Conservation (phyloP, 2,329 filamentous ascomycete species). For the Ophioceras dolichostomum region DNA sequence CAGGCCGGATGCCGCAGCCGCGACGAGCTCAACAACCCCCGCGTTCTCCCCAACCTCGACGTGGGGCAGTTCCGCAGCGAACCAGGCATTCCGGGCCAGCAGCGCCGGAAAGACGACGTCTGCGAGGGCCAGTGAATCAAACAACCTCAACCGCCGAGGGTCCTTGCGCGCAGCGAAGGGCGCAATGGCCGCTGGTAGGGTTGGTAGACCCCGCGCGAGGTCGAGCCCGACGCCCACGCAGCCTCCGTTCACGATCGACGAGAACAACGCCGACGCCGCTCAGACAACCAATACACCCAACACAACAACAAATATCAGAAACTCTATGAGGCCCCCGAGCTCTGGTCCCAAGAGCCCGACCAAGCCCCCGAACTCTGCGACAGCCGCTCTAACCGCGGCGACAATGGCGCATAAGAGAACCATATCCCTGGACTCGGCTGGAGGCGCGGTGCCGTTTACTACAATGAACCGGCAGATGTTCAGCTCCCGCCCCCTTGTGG, state of each 20-base stretch:
- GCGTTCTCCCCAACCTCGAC: conserved; percentile 24
- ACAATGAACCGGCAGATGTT: conserved; percentile 66
- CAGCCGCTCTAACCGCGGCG: conserved; percentile 55
- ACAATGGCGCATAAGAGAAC: conserved; percentile 45
- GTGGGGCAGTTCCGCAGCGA: conserved; percentile 59
- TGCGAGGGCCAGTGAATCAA: conserved; percentile 20
- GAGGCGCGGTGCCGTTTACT: conserved; percentile 54
- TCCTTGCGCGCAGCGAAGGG: conserved; percentile 67
- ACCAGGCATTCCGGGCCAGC: conserved; percentile 25
- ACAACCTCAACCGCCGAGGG: conserved; percentile 33
- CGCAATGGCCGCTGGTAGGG: conserved; percentile 51
- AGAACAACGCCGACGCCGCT: conserved; percentile 40
- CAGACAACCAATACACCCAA: no score
- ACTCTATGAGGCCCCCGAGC: background rate
- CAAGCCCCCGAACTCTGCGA: background rate
- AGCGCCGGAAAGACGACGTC: conserved; percentile 9
- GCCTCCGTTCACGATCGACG: conserved; percentile 12
- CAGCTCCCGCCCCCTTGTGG: conserved; percentile 61
- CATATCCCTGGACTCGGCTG: conserved; percentile 31
- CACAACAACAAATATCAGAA: no score
- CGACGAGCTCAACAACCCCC: conserved; percentile 22
- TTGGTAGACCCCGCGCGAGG: conserved; percentile 46
- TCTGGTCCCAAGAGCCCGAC: background rate
- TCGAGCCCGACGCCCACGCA: conserved; percentile 41
- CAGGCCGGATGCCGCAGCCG: conserved; percentile 27